Evolutionary conservation across 1,139 yeast genomes (phyloP), one percentile per base, ranked within the genome.

Genomic region (Yamadazyma triangularis): DNA sequence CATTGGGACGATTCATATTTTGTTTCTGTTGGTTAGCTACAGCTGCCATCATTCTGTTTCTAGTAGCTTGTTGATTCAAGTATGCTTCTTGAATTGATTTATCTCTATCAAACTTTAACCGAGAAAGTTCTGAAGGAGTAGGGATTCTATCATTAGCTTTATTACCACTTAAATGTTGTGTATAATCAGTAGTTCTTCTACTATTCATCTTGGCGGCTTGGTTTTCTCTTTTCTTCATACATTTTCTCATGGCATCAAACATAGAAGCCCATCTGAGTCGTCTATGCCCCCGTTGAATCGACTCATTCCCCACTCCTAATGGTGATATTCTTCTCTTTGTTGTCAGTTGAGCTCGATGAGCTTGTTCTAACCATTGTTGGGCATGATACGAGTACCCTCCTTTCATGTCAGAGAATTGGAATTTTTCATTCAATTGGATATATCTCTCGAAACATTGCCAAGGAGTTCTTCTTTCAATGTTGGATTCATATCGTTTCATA

Each of bases 391-490:
- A 87, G 45, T 86, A 77, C 9, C 82, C 75, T 0, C 98, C 98
- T 46, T 86, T 81, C 77, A 91, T 76, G 47, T 91, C 97, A 15
- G 79, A 67, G 36, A 86, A 75, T 40, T 85, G 93, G 47, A 87
- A 88, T 39, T 79, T 79, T 35, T 91, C 96, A 47, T 87, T 88
- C 41, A 93, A 67, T 58, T 91, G 98, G 39, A 88, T 83, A 65
- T 93, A 91, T 41, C 98, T 67, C 56, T 91, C 98, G 63, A 91
- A 91, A 53, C 97, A 91, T 53, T 89, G 97, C 98, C 98, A 91
- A 0, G 98, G 94, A 0, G 97, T 91, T 49, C 98, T 73, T 46
- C 97, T 73, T 55, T 91, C 97, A 35, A 88, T 86, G 44, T 85
- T 88, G 0, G 97, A 84, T 25, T 79, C 76, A 52, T 86, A 86